Percentiles rank a stretch among this genome's conserved stretches.
Evolutionary conservation across 768 basidiomycete species (phyloP).

Genomic region (Peribolospora kevripleyi): DNA sequence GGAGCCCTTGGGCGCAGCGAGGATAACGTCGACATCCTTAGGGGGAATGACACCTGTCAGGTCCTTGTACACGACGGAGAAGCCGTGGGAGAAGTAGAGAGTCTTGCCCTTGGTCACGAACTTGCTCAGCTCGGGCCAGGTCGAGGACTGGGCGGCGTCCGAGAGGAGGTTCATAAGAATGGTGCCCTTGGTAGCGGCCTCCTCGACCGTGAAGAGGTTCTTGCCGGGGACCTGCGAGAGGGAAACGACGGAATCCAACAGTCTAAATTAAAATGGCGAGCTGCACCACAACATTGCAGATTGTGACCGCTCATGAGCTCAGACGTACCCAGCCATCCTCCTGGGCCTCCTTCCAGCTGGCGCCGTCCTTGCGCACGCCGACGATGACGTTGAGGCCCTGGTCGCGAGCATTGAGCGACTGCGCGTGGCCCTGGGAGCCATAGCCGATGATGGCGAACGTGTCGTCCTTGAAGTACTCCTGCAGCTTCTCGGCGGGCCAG

Average conservation of each 20-base stretch:
- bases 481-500: conserved; percentile 93
- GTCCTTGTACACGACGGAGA: conserved; percentile 95
- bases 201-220: conserved; percentile 93
- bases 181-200: conserved; percentile 81
- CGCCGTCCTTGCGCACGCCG: conserved; percentile 89
- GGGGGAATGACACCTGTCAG: conserved; percentile 87
- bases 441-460: conserved; percentile 97
- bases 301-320: neutral
- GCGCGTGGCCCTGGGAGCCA: conserved; percentile 89
- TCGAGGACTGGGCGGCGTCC: conserved; percentile 94
- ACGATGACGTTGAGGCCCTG: conserved; percentile 96
- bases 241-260: neutral
- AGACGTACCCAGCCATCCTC: conserved; percentile 82
- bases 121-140: conserved; percentile 69
- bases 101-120: conserved; percentile 99
- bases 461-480: conserved; percentile 99
- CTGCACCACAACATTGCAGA: neutral
- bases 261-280: neutral
- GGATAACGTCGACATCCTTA: conserved; percentile 85
- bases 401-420: conserved; percentile 95
- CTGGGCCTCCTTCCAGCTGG: conserved; percentile 82
- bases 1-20: conserved; percentile 96
- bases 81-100: conserved; percentile 99
- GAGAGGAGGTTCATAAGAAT: conserved; percentile 99
- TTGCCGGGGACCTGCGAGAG: conserved; percentile 57